Evolutionary conservation across 1,284 basidiomycete species (phyloP), one percentile per base, ranked within the genome.

Genomic region (Amylostereum chailletii): DNA sequence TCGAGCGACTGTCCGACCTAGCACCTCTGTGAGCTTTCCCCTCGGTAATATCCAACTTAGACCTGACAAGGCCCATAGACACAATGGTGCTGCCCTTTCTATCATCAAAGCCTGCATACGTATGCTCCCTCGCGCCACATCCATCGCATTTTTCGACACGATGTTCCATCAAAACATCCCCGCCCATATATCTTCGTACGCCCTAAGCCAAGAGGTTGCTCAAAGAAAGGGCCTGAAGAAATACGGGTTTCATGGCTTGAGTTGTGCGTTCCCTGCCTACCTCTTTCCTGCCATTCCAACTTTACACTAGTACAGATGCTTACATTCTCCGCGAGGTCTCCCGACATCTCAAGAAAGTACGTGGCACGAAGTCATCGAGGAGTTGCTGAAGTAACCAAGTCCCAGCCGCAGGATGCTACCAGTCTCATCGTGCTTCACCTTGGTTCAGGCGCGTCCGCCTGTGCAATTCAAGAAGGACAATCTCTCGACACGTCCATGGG

Each of bases 241-340:
- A 65, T 94, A 93, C 61, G 91, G 91, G 30, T 93, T 93, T 65
- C 92, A 94, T 58, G 91, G 91, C 3, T 68, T 84, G 38, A 84
- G 81, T 54, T 86, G 83, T 78, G 57, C 49, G 78, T 65, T 41
- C 46, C 26, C 2, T 38, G 7, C 3, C 7, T 26, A 33, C 5
- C 36, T 42, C 19, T 9, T 70, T 5, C 66, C 62, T 7, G 71
- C 71, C 58, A 60, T 61, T 7, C 62, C 62, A 7, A 62, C 42
- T 27, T 34, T 32, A 26, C 2, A 53, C 38, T 38, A 42, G 39
- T 5, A 50, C 53, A 84, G 83, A 84, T 54, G 67, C 77, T 1
- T 86, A 76, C 61, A 86, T 87, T 57, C 70, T 81, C 9, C 73
- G 75, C 47, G 63, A 72, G n/a, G 79, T 83, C 29, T 71, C 86